Conservation (phyloP, 2,329 filamentous ascomycete species). For the Microdochium paspali region DNA sequence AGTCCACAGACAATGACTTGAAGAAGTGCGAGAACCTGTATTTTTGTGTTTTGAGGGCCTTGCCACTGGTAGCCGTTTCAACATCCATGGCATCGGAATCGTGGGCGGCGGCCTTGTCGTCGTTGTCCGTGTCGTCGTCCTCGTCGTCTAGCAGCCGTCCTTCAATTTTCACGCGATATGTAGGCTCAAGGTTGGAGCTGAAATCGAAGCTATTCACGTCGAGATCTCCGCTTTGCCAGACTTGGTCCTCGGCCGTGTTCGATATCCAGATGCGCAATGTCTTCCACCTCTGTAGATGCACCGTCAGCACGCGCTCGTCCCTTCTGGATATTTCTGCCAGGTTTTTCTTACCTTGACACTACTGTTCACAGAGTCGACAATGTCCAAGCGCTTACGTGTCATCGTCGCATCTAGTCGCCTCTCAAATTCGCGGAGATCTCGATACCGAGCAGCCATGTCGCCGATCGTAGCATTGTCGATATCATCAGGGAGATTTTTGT, state of each 20-base stretch:
- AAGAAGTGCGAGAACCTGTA: conserved; percentile 70
- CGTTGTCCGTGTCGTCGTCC: conserved; percentile 36
- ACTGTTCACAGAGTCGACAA: conserved; percentile 70
- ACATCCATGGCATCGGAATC: conserved; percentile 46
- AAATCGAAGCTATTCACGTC: conserved; percentile 76
- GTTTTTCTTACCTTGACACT: conserved; percentile 56
- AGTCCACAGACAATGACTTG: conserved; percentile 66
- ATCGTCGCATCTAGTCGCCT: conserved; percentile 83
- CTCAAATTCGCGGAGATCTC: conserved; percentile 76
- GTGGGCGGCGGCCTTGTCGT: conserved; percentile 19
- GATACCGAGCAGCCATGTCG: conserved; percentile 75
- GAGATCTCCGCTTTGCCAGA: conserved; percentile 69
- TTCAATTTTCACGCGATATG: conserved; percentile 87
- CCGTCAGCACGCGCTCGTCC: conserved; percentile 4
- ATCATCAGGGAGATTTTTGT: conserved; percentile 89
- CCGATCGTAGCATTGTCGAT: conserved; percentile 75
- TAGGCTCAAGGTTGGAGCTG: conserved; percentile 64
- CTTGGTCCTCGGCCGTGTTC: conserved; percentile 89
- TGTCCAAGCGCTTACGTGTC: conserved; percentile 87
- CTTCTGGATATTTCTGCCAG: not conserved
- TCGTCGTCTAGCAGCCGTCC: conserved; percentile 71
- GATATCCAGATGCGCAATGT: conserved; percentile 90
- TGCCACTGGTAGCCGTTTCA: conserved; percentile 35
- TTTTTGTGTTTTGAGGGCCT: conserved; percentile 30
- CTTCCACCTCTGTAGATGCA: conserved; percentile 51